Conservation (phyloP, 305 asterid genomes). For the Coffea humblotiana region DNA sequence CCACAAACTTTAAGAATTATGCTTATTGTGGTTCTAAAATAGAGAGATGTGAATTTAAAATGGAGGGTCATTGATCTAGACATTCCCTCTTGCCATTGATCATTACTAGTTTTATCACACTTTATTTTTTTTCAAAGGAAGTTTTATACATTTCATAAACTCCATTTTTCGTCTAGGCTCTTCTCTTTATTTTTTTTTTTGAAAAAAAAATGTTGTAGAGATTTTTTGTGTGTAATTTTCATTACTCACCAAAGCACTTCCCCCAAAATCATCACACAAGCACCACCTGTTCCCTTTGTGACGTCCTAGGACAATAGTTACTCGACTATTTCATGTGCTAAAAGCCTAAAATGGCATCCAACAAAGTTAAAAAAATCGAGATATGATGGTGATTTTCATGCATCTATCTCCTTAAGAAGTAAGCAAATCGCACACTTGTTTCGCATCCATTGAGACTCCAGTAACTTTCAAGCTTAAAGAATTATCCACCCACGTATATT, state of each 20-base stretch:
- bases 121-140: no score
- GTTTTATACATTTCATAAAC: background rate
- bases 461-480: slow-evolving; percentile 29
- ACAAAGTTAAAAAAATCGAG: slow-evolving; percentile 16
- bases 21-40: no score
- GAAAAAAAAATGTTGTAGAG: background rate
- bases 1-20: no score
- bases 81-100: no score
- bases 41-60: no score
- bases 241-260: slow-evolving; percentile 17
- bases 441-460: slow-evolving; percentile 19
- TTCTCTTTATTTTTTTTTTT: background rate
- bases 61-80: no score
- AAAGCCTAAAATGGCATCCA: slow-evolving; percentile 35
- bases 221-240: background rate
- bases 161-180: background rate
- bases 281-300: slow-evolving; percentile 39
- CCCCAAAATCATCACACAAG: slow-evolving; percentile 15
- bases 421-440: slow-evolving; percentile 35
- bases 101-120: no score
- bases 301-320: slow-evolving; percentile 26
- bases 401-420: slow-evolving; percentile 30
- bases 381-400: slow-evolving; percentile 20
- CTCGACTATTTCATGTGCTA: slow-evolving; percentile 17
- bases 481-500: slow-evolving; percentile 25